These are phyloP conservation scores for Artemisia tridentata DNA, from an alignment of 129 eudicot species.

Conservation along the genomic window DNA sequence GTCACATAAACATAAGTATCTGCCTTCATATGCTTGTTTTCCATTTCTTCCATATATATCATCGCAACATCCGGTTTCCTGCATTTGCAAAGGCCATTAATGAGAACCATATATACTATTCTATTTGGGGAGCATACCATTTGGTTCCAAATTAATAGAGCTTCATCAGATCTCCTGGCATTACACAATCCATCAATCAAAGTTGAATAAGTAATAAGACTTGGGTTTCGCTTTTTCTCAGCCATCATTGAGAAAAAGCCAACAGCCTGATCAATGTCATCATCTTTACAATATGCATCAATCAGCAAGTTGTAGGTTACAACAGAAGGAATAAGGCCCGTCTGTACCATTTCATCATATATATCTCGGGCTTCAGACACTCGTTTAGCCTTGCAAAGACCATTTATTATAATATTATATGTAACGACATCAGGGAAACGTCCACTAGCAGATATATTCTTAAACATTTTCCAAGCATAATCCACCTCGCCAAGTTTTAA, in stretches of 20 bases:
- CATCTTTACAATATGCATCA: slow-evolving; percentile 73
- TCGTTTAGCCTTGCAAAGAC: slow-evolving; percentile 67
- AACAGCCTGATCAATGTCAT: slow-evolving; percentile 57
- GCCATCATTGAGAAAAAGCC: slow-evolving; percentile 48
- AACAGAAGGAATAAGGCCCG: slow-evolving; percentile 70
- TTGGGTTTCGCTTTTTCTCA: slow-evolving; percentile 56
- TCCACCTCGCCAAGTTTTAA: slow-evolving; percentile 61
- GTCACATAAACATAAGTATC: slow-evolving; percentile 58
- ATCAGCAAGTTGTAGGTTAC: slow-evolving; percentile 77
- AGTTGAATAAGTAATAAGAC: slow-evolving; percentile 64
- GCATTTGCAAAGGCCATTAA: slow-evolving; percentile 83
- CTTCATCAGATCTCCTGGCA: slow-evolving; percentile 68
- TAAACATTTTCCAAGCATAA: slow-evolving; percentile 57
- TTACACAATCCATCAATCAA: slow-evolving; percentile 78
- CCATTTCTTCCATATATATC: slow-evolving; percentile 57
- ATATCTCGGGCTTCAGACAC: slow-evolving; percentile 56
- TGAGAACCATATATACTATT: slow-evolving; percentile 77
- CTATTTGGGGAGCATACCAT: slow-evolving; percentile 67
- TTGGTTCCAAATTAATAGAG: slow-evolving; percentile 53
- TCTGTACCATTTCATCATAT: slow-evolving; percentile 39
- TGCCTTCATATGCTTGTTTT: slow-evolving; percentile 53
- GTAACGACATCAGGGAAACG: slow-evolving; percentile 73
- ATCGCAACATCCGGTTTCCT: slow-evolving; percentile 51
- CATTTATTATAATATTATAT: slow-evolving; percentile 65
- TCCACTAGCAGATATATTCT: slow-evolving; percentile 52